A percentile compares a stretch with the other conserved stretches of the same genome.
Conservation (phyloP, 176 grass and related monocot genomes). For the Carex scoparia region DNA sequence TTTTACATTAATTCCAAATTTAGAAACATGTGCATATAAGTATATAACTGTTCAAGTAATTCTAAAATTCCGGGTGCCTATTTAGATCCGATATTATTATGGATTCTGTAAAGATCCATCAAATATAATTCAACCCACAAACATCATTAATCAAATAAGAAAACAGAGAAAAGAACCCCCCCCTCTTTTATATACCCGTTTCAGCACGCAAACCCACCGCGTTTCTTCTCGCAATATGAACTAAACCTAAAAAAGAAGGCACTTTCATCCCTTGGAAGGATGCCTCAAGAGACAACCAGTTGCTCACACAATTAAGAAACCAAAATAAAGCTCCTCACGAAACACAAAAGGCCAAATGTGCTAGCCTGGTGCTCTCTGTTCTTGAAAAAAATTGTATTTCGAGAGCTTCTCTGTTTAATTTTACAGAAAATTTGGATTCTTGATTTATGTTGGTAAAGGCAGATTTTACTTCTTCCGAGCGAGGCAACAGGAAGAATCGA, state of each 20-base stretch:
- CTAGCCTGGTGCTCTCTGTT: background rate
- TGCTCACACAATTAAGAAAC: background rate
- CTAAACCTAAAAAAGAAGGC: background rate
- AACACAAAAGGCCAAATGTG: background rate
- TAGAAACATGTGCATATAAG: background rate
- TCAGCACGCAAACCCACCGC: background rate
- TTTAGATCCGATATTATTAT: background rate
- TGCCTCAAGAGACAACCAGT: background rate
- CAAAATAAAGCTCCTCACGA: background rate
- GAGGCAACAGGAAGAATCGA: constrained; percentile 3
- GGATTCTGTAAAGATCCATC: background rate
- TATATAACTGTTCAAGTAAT: background rate
- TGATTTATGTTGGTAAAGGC: background rate
- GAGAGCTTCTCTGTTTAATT: background rate
- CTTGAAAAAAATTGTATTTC: background rate
- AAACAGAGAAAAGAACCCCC: background rate
- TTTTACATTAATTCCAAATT: background rate
- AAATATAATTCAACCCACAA: background rate
- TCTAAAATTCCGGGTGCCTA: background rate
- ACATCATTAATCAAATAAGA: background rate
- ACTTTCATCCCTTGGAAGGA: background rate
- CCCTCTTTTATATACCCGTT: background rate
- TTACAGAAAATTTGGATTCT: background rate
- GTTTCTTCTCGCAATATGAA: background rate
- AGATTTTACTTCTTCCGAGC: background rate